phyloP scores from a whole-genome alignment of 139 green algal genomes.

The Bryopsis sp. region DNA sequence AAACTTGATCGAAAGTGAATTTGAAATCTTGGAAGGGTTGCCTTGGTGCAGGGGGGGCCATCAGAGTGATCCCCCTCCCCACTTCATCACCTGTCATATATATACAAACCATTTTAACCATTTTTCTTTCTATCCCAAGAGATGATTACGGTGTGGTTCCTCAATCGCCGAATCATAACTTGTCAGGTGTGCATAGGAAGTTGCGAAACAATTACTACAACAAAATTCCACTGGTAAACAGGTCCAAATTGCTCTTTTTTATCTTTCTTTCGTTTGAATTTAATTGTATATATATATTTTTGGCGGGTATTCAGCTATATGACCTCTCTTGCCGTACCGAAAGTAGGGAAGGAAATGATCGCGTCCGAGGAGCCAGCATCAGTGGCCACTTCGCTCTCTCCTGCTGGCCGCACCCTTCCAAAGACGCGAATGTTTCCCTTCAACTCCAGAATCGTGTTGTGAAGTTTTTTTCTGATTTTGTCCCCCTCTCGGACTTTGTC shows the following conservation, averaged over 20 bases:
- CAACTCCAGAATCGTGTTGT: constrained; percentile 81
- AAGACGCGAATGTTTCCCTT: constrained; percentile 96
- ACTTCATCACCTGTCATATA: no score
- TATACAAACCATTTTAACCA: no score
- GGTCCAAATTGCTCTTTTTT: no score
- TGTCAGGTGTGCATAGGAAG: no score
- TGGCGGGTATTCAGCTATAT: neutral
- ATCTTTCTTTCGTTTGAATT: neutral
- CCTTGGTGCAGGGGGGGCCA: neutral
- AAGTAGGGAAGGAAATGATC: neutral
- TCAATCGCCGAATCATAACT: no score
- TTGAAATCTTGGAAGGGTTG: constrained; percentile 5
- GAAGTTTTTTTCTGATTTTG: constrained; percentile 61
- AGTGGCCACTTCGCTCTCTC: constrained; percentile 21
- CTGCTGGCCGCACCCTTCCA: constrained; percentile 65
- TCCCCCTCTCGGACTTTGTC: constrained; percentile 52
- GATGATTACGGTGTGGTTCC: no score
- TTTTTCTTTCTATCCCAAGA: no score
- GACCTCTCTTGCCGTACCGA: neutral
- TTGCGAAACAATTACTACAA: no score
- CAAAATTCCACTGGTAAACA: no score
- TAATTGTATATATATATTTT: no score
- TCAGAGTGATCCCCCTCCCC: neutral
- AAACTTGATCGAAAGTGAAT: constrained; percentile 77
- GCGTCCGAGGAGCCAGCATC: neutral